Evolutionary conservation across 768 basidiomycete species (phyloP), one percentile per base, ranked within the genome.

Genomic region (Leucocoprinus leucothites): DNA sequence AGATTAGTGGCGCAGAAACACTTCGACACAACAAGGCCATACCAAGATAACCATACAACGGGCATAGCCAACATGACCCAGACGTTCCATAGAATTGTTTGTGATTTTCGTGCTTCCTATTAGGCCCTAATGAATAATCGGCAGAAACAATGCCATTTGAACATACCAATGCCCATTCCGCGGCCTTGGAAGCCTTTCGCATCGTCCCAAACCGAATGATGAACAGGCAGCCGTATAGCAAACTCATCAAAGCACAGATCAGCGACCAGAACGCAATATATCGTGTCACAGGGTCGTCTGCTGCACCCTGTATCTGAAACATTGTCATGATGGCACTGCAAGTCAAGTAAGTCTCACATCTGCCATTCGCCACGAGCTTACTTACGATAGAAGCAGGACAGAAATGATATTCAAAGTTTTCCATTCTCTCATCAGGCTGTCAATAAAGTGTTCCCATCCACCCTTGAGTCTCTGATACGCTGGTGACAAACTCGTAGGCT

Each of bases 61-160:
- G 85, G 85, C 71, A 83, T 76, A 0, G 82, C 80, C 25, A 86
- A 70, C 18, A 86, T 56, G 2, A 85, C 78, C 82, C 84, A 85
- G 14, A 86, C 79, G 56, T 86, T 86, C 85, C 85, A 73, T 60
- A 65, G 68, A 21, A 67, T 62, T 6, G 66, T 60, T 22, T 60
- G 60, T 1, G 61, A 57, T 26, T 63, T 68, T 42, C 77, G 75
- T 3, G 83, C 78, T 61, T 86, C 84, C 81, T 84, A 53, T 6
- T 19, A 16, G 36, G 2, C 9, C 5, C 48, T 7, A 21, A 8
- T 18, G 24, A 45, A 22, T 9, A 14, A 19, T 21, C 5, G 21
- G n/a, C 3, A 25, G 26, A 31, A 31, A 31, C 31, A 5, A 5
- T 5, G 31, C 11, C 31, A 31, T 5, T 31, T 21, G 7, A 36